A percentile compares a stretch with the other conserved stretches of the same genome.
Evolutionary conservation across 2,329 filamentous ascomycete genomes (phyloP).

Genomic region (Fusarium dimerum): DNA sequence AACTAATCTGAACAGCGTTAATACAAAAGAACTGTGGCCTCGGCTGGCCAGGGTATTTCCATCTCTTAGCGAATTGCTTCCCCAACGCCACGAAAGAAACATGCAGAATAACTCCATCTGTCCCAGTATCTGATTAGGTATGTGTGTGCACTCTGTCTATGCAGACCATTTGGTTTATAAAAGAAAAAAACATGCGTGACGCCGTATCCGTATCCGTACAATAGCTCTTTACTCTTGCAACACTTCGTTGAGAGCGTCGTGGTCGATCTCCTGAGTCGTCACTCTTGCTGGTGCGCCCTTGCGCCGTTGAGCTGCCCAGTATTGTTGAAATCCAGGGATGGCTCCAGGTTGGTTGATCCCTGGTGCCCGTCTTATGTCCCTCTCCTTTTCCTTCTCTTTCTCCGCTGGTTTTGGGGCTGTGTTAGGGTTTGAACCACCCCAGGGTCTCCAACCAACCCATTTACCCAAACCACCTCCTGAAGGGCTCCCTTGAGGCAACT

Average conservation of each 20-base stretch:
- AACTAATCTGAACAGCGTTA: constrained; percentile 1
- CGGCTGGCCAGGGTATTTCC: constrained; percentile 31
- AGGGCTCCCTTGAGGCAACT: constrained; percentile 24
- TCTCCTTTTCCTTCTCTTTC: constrained; percentile 34
- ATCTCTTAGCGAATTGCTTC: constrained; percentile 15
- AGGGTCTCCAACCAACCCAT: constrained; percentile 52
- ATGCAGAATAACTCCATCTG: constrained; percentile 17
- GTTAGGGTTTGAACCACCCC: constrained; percentile 35
- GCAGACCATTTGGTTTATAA: constrained; percentile 8
- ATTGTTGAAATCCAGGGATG: constrained; percentile 70
- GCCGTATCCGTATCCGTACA: constrained; percentile 1
- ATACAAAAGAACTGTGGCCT: constrained; percentile 22
- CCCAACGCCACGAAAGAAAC: constrained; percentile 27
- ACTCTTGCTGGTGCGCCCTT: constrained; percentile 57
- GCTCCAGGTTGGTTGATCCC: constrained; percentile 79
- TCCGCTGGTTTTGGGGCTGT: constrained; percentile 17
- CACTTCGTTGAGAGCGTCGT: constrained; percentile 60
- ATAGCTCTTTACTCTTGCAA: constrained; percentile 38
- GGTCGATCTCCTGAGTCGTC: constrained; percentile 58
- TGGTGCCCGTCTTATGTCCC: constrained; percentile 53
- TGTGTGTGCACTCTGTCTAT: background rate
- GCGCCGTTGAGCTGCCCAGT: constrained; percentile 51
- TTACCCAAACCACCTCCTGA: constrained; percentile 38
- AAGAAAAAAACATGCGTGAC: background rate
- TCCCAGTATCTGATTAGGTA: constrained; percentile 11